Evolutionary conservation across 176 grass and related monocot species (phyloP), one percentile per base, ranked within the genome.

Genomic region (Zoysia pacifica): DNA sequence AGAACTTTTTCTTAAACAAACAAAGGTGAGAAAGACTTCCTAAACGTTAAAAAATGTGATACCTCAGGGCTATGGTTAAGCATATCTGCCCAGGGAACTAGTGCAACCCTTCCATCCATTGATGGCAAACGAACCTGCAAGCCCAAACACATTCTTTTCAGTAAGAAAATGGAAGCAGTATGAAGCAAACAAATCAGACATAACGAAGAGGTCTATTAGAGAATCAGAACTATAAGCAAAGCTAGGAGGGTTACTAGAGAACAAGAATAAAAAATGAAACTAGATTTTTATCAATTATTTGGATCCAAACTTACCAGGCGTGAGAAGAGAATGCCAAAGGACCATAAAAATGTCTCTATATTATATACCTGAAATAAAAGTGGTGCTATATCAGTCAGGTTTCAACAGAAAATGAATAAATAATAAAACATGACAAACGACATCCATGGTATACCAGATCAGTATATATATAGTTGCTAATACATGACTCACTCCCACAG

Each of bases 11-110:
- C 54, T 35, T 61, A 35, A 35, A 36, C 18, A 11, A 61, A 28
- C 28, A 18, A 5, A 10, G 76, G 42, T 72, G 48, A 3, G 65
- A 9, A 55, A 85, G 10, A 41, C 46, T 70, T 9, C 50, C 48
- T 43, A 11, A 63, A 44, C 42, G 20, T 50, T 16, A 53, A 73
- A 80, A 48, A 91, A 83, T 62, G 63, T 42, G 52, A 69, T 89
- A 98, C 96, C 92, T 98, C 88, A 60, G 90, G 85, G 59, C 90
- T 94, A 82, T 98, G 96, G 64, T 98, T 98, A 87, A 98, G 92
- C 96, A 98, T 98, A 89, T 95, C 96, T 74, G 96, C 96, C 96
- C 96, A 94, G 84, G 92, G 96, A 87, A 98, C 90, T 82, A 98
- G 84, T 67, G 96, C 96, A 69, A 98, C 90, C 42, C 74, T 93